A percentile compares a stretch with the other conserved stretches of the same genome.
phyloP scores from a whole-genome alignment of 163 green algal genomes.

The Smithsoniella earleae region DNA sequence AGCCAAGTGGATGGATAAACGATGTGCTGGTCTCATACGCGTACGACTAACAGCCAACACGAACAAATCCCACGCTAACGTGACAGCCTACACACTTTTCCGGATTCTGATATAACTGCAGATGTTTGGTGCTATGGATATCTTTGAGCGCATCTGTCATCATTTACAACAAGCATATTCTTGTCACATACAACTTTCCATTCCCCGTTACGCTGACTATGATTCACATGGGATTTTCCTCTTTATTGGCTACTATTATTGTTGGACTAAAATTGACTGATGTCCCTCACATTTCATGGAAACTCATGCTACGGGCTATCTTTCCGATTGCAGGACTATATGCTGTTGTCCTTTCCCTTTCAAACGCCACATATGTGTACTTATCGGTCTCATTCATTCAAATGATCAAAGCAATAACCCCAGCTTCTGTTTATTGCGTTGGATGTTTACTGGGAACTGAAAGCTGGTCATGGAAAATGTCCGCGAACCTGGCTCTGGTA shows the following conservation, averaged over 20 bases:
- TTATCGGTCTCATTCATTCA: constrained; percentile 87
- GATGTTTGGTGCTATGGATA: constrained; percentile 17
- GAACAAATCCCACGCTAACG: background rate
- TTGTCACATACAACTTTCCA: background rate
- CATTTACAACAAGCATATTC: constrained; percentile 28
- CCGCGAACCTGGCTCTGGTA: constrained; percentile 66
- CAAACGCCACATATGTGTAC: constrained; percentile 80
- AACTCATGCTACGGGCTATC: constrained; percentile 41
- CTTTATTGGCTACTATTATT: background rate
- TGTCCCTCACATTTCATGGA: background rate
- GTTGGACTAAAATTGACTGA: background rate
- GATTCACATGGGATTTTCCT: constrained; percentile 13
- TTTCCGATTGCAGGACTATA: constrained; percentile 72
- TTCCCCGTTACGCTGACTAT: constrained; percentile 8
- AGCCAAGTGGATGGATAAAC: background rate
- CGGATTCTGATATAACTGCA: constrained; percentile 8
- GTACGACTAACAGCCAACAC: background rate
- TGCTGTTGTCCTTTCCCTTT: constrained; percentile 69
- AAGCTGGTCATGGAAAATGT: constrained; percentile 45
- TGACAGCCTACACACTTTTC: background rate
- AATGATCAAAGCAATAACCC: constrained; percentile 86
- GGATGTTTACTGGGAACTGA: constrained; percentile 60
- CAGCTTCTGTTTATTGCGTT: constrained; percentile 64
- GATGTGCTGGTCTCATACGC: constrained; percentile 15
- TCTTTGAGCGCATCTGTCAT: background rate